Conservation (phyloP, 2,329 filamentous ascomycete genomes). For the Leptographium wingfieldii region DNA sequence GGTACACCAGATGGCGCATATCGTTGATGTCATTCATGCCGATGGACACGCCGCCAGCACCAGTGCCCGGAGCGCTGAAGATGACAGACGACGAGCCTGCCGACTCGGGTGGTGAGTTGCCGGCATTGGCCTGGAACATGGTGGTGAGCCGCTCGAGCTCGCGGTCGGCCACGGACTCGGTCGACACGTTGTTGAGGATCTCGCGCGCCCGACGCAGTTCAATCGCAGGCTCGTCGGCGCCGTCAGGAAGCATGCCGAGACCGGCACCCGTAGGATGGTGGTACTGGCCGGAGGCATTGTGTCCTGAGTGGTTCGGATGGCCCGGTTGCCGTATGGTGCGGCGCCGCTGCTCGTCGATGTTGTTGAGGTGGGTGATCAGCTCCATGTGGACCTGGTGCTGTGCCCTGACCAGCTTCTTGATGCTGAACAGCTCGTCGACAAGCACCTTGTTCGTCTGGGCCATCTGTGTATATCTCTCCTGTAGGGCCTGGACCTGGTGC, state of each 20-base stretch:
- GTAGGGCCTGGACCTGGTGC: constrained; percentile 78
- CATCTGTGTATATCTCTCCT: constrained; percentile 74
- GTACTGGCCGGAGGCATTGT: constrained; percentile 25
- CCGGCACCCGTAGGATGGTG: constrained; percentile 19
- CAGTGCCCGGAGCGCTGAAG: constrained; percentile 34
- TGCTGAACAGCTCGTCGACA: constrained; percentile 45
- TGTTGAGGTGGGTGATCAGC: constrained; percentile 42
- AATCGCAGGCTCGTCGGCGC: constrained; percentile 31
- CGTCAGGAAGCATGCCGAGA: constrained; percentile 29
- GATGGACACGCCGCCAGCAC: constrained; percentile 20
- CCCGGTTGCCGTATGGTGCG: constrained; percentile 27
- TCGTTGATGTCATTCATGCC: constrained; percentile 43
- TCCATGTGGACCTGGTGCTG: constrained; percentile 46
- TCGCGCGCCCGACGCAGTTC: constrained; percentile 45
- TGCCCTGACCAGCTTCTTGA: constrained; percentile 48
- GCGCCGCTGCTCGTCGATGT: constrained; percentile 29
- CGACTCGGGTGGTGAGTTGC: constrained; percentile 37
- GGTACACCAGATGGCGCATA: constrained; percentile 65
- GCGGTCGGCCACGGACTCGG: constrained; percentile 39
- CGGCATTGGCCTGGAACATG: constrained; percentile 32
- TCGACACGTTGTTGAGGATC: constrained; percentile 37
- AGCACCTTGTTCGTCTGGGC: constrained; percentile 49
- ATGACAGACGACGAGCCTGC: constrained; percentile 37
- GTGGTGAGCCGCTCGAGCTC: constrained; percentile 44
- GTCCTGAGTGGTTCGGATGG: constrained; percentile 23